Evolutionary conservation across 176 grass and related monocot species (phyloP), one percentile per base, ranked within the genome.

Genomic region (Avena insularis): DNA sequence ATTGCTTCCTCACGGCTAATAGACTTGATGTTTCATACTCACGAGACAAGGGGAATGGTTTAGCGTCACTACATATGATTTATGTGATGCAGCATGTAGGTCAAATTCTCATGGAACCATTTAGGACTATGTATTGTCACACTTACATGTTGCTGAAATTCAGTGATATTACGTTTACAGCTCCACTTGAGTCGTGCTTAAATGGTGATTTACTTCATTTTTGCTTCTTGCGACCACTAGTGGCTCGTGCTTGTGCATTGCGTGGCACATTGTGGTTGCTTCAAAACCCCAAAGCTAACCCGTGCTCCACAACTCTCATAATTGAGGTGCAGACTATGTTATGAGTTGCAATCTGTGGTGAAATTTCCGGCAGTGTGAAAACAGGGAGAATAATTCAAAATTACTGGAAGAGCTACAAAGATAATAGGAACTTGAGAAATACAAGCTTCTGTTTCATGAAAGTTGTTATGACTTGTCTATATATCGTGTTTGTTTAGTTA

Each of bases 371-470:
- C 58, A 19, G 23, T 82, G 48, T 79, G 43, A 72, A 71, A 89
- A 72, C 29, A 9, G 19, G 25, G 10, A n/a, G 51, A 54, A 2
- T 11, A 15, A 75, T n/a, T 90, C 25, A 69, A 82, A 82, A 78
- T 79, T 53, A 10, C n/a, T 73, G 15, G 73, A 50, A 79, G 67
- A 79, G 14, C 35, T 77, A 36, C 40, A 68, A 49, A 53, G 5
- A 64, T 79, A 81, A 81, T 76, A 76, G 12, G 11, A 50, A 51
- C 45, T 19, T 20, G 11, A 48, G 46, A 48, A 48, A 64, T 29
- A 81, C 8, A 20, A 51, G 19, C 27, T 67, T 25, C 36, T 13
- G 77, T 14, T 60, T 27, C 4, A 6, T 21, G 20, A 19, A 11
- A 43, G 33, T 58, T 40, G 38, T 60, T 80, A 60, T 65, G 63